Evolutionary conservation across 495 filamentous ascomycete species (phyloP).

Genomic region (Durotheca rogersii): DNA sequence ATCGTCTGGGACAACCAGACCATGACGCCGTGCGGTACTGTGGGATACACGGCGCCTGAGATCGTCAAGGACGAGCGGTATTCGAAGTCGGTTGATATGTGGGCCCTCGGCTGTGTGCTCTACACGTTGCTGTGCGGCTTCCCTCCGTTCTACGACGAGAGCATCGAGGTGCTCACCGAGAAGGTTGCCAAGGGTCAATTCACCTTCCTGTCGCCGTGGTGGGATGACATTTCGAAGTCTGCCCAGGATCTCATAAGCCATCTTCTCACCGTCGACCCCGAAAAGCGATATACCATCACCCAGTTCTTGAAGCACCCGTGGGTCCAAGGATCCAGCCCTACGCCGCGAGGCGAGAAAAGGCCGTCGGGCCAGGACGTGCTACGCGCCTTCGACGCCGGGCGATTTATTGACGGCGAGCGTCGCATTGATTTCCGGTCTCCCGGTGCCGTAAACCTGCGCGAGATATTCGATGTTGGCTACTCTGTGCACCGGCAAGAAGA

Average conservation of each 20-base stretch:
- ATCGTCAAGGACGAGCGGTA: conserved; percentile 99
- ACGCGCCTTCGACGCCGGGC: conserved; percentile 56
- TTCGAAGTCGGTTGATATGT: conserved; percentile 99
- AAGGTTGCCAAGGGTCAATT: conserved; percentile 97
- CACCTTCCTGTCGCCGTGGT: conserved; percentile 98
- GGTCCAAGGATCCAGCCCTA: conserved; percentile 65
- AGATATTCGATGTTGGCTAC: conserved; percentile 96
- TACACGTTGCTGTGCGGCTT: conserved; percentile 97
- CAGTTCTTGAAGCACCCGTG: conserved; percentile 91
- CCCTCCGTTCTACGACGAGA: conserved; percentile 98
- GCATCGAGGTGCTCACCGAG: conserved; percentile 93
- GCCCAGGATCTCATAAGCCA: conserved; percentile 94
- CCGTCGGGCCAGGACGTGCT: conserved; percentile 43
- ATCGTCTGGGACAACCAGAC: conserved; percentile 97
- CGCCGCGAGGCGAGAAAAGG: conserved; percentile 64
- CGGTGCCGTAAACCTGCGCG: conserved; percentile 89
- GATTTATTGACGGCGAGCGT: conserved; percentile 59
- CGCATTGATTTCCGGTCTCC: conserved; percentile 95
- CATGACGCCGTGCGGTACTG: conserved; percentile 98
- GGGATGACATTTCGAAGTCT: conserved; percentile 96
- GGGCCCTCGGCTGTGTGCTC: conserved; percentile 94
- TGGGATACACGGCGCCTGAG: conserved; percentile 98
- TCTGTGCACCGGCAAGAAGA: conserved; percentile 96
- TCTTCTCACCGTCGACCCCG: conserved; percentile 87
- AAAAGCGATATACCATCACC: conserved; percentile 83